phyloP scores from a whole-genome alignment of 371 early-diverging fungal genomes.

The Mucor plumbeus region DNA sequence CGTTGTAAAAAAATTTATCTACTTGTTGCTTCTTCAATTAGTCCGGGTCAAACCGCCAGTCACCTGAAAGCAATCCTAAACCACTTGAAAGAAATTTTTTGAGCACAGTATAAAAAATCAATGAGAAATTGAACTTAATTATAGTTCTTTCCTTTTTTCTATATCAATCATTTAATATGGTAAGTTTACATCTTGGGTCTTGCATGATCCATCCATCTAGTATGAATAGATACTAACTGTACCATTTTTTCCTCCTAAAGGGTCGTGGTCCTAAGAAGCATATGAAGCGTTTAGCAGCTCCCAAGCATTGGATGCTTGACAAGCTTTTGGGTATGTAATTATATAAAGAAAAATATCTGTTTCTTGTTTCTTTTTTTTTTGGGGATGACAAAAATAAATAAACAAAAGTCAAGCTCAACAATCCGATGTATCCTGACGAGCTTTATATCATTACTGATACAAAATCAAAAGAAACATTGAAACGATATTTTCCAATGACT shows the following conservation, averaged over 20 bases:
- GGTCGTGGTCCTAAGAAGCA: constrained; percentile 99
- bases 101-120: background rate
- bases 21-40: background rate
- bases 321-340: constrained; percentile 76
- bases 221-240: background rate
- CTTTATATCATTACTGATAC: constrained; percentile 32
- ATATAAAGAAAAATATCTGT: background rate
- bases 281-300: constrained; percentile 99
- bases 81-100: constrained; percentile 9
- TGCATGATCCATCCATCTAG: constrained; percentile 19
- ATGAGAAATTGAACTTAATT: background rate
- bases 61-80: background rate
- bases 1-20: background rate
- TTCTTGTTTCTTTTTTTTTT: background rate
- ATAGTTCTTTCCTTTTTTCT: constrained; percentile 18
- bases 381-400: constrained; percentile 43
- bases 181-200: constrained; percentile 14
- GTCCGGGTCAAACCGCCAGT: constrained; percentile 9
- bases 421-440: constrained; percentile 42
- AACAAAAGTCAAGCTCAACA: constrained; percentile 55
- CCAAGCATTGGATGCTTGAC: constrained; percentile 99
- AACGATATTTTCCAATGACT: background rate
- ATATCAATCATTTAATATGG: constrained; percentile 31
- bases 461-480: background rate
- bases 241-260: background rate